A percentile compares a stretch with the other conserved stretches of the same genome.
Evolutionary conservation across 106 monocot genomes (phyloP).

Genomic region (Dendrobium chrysotoxum): DNA sequence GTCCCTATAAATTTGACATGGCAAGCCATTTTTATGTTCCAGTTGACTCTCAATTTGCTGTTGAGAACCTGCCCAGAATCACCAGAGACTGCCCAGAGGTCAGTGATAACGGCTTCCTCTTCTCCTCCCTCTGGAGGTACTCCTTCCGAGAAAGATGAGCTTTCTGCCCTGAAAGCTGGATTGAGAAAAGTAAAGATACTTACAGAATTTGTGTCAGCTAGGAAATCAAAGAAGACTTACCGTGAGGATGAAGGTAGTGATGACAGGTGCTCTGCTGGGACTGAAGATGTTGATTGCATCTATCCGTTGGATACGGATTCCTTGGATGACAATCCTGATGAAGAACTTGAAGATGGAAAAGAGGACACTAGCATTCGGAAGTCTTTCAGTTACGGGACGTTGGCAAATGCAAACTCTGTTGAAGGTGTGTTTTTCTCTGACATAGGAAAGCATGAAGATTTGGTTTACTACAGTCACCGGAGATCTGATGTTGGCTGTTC

Average conservation of each 20-base stretch:
- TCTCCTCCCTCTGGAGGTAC: constrained; percentile 26
- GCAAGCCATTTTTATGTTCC: constrained; percentile 11
- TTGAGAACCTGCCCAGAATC: constrained; percentile 42
- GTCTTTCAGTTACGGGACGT: constrained; percentile 81
- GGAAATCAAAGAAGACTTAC: constrained; percentile 40
- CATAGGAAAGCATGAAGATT: constrained; percentile 25
- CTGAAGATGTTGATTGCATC: constrained; percentile 44
- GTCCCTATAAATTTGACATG: background rate
- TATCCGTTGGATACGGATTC: constrained; percentile 61
- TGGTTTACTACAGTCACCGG: constrained; percentile 52
- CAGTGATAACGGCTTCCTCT: constrained; percentile 26
- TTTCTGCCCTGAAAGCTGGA: constrained; percentile 76
- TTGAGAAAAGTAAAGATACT: constrained; percentile 75
- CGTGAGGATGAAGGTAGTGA: constrained; percentile 67
- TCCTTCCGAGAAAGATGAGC: constrained; percentile 44
- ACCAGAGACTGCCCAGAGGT: constrained; percentile 34
- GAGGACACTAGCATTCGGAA: constrained; percentile 48
- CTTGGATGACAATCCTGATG: constrained; percentile 39
- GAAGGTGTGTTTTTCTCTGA: constrained; percentile 10
- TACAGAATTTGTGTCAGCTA: constrained; percentile 49
- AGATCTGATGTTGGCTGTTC: constrained; percentile 39
- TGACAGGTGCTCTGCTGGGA: constrained; percentile 40
- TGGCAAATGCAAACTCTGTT: constrained; percentile 51
- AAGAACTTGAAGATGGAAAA: constrained; percentile 33
- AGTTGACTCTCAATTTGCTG: constrained; percentile 61